These are phyloP conservation scores for Perkinsus olseni DNA, from an alignment of 169 alveolate species.

Conservation along the genomic window DNA sequence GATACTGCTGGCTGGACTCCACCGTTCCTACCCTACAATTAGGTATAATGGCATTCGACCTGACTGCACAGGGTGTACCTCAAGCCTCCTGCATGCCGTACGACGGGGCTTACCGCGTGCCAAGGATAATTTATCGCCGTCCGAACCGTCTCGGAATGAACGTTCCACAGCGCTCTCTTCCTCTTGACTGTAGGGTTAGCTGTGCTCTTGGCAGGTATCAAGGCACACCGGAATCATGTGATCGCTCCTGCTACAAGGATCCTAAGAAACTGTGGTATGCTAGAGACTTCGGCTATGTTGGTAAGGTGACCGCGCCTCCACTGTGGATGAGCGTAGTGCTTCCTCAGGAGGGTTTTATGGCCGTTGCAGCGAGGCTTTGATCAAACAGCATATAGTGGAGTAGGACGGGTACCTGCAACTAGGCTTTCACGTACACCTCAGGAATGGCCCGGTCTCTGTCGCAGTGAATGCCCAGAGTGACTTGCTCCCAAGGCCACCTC, in stretches of 20 bases:
- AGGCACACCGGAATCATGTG: not conserved
- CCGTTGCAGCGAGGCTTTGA: constrained; percentile 24
- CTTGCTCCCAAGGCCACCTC: constrained; percentile 17
- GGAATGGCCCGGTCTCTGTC: constrained; percentile 26
- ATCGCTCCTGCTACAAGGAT: not conserved
- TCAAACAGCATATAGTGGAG: constrained; percentile 19
- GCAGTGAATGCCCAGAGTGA: constrained; percentile 23
- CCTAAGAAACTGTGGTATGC: constrained; percentile 13
- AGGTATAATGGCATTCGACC: not conserved
- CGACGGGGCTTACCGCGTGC: not conserved
- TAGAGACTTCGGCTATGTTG: constrained; percentile 26
- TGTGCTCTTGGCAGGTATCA: not conserved
- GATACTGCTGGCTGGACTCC: not conserved
- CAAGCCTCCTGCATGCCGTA: not conserved
- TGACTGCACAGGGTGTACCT: not conserved
- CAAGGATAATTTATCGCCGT: too few species aligned
- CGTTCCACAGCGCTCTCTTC: too few species aligned
- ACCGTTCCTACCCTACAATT: too few species aligned
- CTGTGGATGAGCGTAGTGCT: not conserved
- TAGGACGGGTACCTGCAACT: not conserved
- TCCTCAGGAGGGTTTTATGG: constrained; percentile 24
- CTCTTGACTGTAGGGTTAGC: not conserved
- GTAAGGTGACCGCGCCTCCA: not conserved
- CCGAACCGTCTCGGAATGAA: too few species aligned
- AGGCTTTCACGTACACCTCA: not conserved